Conservation (phyloP, 208 protist genomes). For the Leishmania guyanensis region DNA sequence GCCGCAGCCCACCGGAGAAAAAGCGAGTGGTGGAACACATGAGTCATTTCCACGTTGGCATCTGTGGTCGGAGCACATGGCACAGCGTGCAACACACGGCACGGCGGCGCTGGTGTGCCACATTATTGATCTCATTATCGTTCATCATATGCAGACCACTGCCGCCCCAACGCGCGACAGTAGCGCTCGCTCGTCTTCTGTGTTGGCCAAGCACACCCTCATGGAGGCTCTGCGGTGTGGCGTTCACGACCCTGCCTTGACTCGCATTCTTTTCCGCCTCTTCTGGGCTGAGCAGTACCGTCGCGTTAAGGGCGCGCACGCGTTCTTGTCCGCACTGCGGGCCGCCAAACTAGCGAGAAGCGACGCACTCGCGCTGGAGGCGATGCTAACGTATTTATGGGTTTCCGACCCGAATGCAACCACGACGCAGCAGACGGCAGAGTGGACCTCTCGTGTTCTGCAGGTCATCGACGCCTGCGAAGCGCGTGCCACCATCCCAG, state of each 20-base stretch:
- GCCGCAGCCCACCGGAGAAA: not conserved
- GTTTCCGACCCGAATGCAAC: constrained; percentile 11
- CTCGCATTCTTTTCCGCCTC: constrained; percentile 42
- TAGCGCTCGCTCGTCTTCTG: constrained; percentile 9
- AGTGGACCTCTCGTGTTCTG: constrained; percentile 20
- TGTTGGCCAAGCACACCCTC: constrained; percentile 54
- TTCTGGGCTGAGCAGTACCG: constrained; percentile 60
- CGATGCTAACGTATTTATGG: constrained; percentile 57
- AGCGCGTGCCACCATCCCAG: not conserved
- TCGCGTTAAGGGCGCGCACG: constrained; percentile 60
- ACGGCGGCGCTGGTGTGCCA: constrained; percentile 24
- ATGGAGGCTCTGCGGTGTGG: constrained; percentile 57
- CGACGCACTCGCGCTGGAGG: constrained; percentile 45
- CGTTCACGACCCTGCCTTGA: constrained; percentile 37
- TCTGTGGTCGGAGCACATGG: constrained; percentile 9
- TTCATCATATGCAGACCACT: constrained; percentile 2
- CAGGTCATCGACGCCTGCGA: not conserved
- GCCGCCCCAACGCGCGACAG: not conserved
- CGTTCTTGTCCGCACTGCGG: constrained; percentile 68
- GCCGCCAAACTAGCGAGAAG: constrained; percentile 35
- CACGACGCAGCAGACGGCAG: not conserved
- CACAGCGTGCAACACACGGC: not conserved
- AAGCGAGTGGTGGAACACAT: not conserved
- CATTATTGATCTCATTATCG: constrained; percentile 21
- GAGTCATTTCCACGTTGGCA: not conserved